Evolutionary conservation across 2,329 filamentous ascomycete species (phyloP).

Genomic region (Simplicillium aogashimaense): DNA sequence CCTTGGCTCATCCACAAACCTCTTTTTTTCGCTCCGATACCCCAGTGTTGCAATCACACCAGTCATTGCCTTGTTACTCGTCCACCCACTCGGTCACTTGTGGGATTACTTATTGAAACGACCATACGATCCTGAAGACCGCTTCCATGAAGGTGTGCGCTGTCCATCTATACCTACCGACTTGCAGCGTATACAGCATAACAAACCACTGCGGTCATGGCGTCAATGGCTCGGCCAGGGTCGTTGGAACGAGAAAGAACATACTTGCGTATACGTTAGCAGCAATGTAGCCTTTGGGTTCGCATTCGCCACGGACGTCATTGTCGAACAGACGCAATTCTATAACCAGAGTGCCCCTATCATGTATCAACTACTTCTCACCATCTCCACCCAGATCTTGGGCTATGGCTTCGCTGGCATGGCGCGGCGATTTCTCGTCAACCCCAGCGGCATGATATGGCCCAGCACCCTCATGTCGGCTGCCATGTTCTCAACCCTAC

Average conservation of each 20-base stretch:
- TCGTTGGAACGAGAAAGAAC: slow-evolving; percentile 80
- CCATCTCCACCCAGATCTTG: slow-evolving; percentile 75
- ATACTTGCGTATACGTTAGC: slow-evolving; percentile 81
- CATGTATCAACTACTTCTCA: slow-evolving; percentile 71
- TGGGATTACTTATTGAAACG: slow-evolving; percentile 70
- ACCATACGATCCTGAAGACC: slow-evolving; percentile 36
- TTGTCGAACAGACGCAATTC: slow-evolving; percentile 82
- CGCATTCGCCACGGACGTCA: slow-evolving; percentile 81
- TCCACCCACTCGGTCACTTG: slow-evolving; percentile 70
- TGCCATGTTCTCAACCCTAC: slow-evolving; percentile 79
- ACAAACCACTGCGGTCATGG: slow-evolving; percentile 29
- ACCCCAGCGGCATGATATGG: slow-evolving; percentile 87
- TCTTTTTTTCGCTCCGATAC: slow-evolving; percentile 86
- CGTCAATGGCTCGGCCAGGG: slow-evolving; percentile 73
- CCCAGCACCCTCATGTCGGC: slow-evolving; percentile 80
- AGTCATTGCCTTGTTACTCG: slow-evolving; percentile 76
- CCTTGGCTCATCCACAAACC: slow-evolving; percentile 71
- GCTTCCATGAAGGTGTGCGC: slow-evolving; percentile 39
- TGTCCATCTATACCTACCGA: slow-evolving; percentile 10
- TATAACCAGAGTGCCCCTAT: slow-evolving; percentile 75
- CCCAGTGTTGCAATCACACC: slow-evolving; percentile 84
- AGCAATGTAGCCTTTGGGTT: slow-evolving; percentile 87
- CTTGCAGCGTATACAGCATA: slow-evolving; percentile 8
- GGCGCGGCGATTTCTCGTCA: slow-evolving; percentile 70
- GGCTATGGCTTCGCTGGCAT: slow-evolving; percentile 82